Evolutionary conservation across 2,329 filamentous ascomycete species (phyloP).

Genomic region (Phoma sp.): DNA sequence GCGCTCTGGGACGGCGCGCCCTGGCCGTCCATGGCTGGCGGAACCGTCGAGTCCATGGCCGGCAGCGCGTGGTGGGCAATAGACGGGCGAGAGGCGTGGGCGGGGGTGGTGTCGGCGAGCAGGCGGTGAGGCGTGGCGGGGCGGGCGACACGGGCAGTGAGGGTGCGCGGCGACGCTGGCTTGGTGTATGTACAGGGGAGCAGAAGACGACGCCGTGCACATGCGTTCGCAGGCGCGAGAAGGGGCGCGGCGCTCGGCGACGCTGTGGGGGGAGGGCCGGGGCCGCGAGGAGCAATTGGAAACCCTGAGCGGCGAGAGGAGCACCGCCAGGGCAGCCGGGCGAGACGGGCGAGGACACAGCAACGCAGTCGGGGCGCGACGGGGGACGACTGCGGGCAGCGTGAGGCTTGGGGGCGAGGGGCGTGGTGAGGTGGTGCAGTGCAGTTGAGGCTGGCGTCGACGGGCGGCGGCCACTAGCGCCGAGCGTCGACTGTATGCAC

Average conservation of each 20-base stretch:
- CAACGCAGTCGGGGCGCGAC: conserved; percentile 1
- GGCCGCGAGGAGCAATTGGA: conserved; percentile 1
- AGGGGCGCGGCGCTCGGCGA: conserved; percentile 1
- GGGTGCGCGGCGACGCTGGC: not conserved
- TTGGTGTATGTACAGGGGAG: conserved; percentile 4
- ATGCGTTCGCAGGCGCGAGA: not conserved
- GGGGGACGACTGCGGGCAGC: not conserved
- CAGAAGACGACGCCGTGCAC: not conserved
- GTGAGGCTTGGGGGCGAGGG: not conserved
- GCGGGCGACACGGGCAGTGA: not conserved
- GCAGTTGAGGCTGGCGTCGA: conserved; percentile 11
- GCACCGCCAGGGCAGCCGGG: conserved; percentile 31
- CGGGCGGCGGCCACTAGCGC: not conserved
- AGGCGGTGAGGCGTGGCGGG: not conserved
- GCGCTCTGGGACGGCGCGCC: conserved; percentile 35
- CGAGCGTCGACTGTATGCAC: too few species aligned
- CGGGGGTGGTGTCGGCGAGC: conserved; percentile 23
- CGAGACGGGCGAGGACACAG: not conserved
- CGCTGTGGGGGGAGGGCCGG: not conserved
- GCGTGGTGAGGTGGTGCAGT: conserved; percentile 5
- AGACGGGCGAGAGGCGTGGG: not conserved
- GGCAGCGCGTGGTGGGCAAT: conserved; percentile 3
- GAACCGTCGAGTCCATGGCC: conserved; percentile 44
- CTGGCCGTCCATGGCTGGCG: conserved; percentile 44
- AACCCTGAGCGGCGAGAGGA: conserved; percentile 36